Conservation (phyloP, 2,329 filamentous ascomycete genomes). For the Pestalotiopsis fici region DNA sequence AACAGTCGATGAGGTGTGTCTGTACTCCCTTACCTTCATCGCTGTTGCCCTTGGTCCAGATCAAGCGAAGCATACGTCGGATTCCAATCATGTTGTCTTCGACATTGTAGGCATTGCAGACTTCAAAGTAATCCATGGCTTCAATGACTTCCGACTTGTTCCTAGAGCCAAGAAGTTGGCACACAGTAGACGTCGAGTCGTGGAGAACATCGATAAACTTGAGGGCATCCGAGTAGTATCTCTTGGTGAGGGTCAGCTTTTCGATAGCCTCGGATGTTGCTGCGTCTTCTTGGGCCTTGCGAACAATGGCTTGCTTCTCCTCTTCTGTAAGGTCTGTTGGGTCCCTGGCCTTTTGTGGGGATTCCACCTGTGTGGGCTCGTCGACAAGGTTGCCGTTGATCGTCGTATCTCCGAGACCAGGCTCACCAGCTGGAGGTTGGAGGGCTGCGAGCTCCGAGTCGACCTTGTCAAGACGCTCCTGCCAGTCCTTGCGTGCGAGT, state of each 20-base stretch:
- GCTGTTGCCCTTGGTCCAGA: conserved; percentile 99
- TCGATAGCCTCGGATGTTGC: conserved; percentile 86
- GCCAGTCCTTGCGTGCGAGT: conserved; percentile 84
- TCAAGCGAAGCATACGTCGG: conserved; percentile 90
- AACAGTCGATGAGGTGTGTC: conserved; percentile 94
- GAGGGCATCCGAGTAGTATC: conserved; percentile 92
- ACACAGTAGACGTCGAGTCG: conserved; percentile 76
- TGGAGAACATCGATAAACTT: conserved; percentile 93
- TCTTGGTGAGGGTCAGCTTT: conserved; percentile 82
- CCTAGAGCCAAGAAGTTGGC: conserved; percentile 85
- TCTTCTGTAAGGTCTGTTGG: conserved; percentile 72
- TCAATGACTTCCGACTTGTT: conserved; percentile 99
- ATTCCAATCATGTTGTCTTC: conserved; percentile 92
- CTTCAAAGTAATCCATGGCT: conserved; percentile 97
- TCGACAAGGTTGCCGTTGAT: conserved; percentile 77
- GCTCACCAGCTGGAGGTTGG: conserved; percentile 73
- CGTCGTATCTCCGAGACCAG: conserved; percentile 71
- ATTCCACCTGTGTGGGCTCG: conserved; percentile 81
- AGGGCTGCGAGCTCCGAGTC: conserved; percentile 80
- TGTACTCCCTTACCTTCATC: conserved; percentile 99
- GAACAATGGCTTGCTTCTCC: conserved; percentile 70
- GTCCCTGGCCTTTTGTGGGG: conserved; percentile 60
- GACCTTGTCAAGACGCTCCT: conserved; percentile 76
- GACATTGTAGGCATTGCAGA: conserved; percentile 94
- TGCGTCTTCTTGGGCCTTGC: conserved; percentile 82